A percentile compares a stretch with the other conserved stretches of the same genome.
These are phyloP conservation scores for Chlamydomonas sphaeroides DNA, from an alignment of 139 green algal genomes.

Conservation along the genomic window DNA sequence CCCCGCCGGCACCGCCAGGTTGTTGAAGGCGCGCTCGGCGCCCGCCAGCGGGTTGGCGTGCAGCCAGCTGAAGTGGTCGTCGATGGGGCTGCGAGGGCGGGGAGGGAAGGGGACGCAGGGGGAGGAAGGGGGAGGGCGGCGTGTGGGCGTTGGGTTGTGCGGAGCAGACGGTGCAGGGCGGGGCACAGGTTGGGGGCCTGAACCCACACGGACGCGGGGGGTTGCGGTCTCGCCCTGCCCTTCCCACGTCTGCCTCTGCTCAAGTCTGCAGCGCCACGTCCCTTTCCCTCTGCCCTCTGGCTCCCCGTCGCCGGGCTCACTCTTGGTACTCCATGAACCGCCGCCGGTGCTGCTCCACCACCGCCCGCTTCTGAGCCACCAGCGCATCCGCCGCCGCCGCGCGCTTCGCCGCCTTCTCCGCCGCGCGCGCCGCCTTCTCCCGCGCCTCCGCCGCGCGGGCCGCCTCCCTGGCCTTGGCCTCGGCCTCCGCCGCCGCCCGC, in stretches of 20 bases:
- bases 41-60: slow-evolving; percentile 22
- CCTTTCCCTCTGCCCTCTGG: neutral
- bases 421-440: neutral
- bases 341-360: slow-evolving; percentile 30
- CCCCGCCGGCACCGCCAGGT: slow-evolving; percentile 8
- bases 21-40: slow-evolving; percentile 40
- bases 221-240: no score
- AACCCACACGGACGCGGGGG: no score
- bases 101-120: neutral
- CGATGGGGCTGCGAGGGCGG: neutral
- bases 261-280: neutral
- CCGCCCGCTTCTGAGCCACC: slow-evolving; percentile 17
- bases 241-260: no score
- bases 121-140: no score
- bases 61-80: slow-evolving; percentile 19
- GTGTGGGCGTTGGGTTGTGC: neutral
- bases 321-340: slow-evolving; percentile 21
- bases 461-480: neutral
- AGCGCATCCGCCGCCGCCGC: neutral
- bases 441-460: neutral
- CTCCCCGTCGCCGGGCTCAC: neutral
- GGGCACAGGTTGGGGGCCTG: no score
- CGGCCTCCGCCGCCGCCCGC: neutral
- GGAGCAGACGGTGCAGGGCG: neutral
- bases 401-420: neutral